Base-by-base conservation (phyloP, 2,329 filamentous ascomycete species). In the Zymoseptoria brevis region DNA sequence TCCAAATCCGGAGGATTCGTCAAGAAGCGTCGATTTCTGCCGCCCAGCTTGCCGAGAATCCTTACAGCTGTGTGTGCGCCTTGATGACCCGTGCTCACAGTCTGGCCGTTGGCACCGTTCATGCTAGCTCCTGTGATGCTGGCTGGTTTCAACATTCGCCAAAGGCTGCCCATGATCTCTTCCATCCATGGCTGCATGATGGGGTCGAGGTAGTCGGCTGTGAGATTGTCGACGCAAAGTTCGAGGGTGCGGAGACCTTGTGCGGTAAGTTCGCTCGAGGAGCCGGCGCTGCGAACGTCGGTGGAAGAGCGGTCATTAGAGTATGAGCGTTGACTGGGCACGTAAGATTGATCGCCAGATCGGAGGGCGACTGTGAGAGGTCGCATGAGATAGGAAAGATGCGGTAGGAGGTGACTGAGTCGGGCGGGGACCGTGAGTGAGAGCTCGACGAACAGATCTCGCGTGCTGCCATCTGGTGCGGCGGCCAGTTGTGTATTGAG, bases 141-240 rank as follows among this genome's bases (percentile, higher is more conserved):
- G 63, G 92, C 87, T 7, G 94, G 95, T 68, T 88, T 89, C 50
- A 99, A 81, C 73, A 99, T 95, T 64, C 96, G 92, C 81, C 96
- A 99, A 1, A 99, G 80, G 1, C 93, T 93, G 53, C 91, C 94
- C 94, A 99, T 99, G 51, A 99, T 80, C 71, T 99, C 94, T 68
- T 99, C 93, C 74, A 99, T 97, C 24, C 97, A 95, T 0, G 94
- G 95, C 1, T 93, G 90, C 93, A 99, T 99, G 68, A 99, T 97
- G 0, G 94, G 95, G 68, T 99, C 94, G 13, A 99, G 79, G 70
- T 99, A 99, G 69, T 99, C 94, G 0, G 94, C 93, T 0, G 95
- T 99, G 0, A 99, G 81, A 67, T 99, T 99, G 64, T 99, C 94
- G 19, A 99, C 94, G 69, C 94, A 99, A 1, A 99, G 83, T 70